Evolutionary conservation across 2,329 filamentous ascomycete genomes (phyloP), one percentile per base, ranked within the genome.

Genomic region (Fusarium staphyleae): DNA sequence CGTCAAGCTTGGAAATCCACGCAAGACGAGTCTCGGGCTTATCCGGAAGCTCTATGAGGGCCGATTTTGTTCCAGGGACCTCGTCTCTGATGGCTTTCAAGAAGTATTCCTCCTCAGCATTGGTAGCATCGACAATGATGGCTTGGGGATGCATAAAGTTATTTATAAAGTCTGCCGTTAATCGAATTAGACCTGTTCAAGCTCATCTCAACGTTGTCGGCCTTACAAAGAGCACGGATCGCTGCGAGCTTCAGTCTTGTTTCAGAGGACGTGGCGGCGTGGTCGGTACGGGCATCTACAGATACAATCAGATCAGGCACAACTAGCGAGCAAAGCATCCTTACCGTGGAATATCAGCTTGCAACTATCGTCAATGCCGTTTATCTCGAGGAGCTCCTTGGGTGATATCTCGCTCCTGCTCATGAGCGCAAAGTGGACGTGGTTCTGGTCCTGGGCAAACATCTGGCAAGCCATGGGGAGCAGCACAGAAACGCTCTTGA

Each of bases 401-500:
- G 96, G 73, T 0, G 83, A 76, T 43, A 96, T 82, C 11, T 87
- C 82, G 54, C 87, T 88, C 53, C 88, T 82, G 42, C 92, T 88
- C 75, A 96, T 82, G 4, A 98, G 74, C 0, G 85, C 88, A 69
- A 96, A 88, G 70, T 98, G 93, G 8, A 97, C 91, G 57, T 86
- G 81, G 67, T 86, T 96, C 52, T 82, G 79, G 49, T 83, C 80
- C 72, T 86, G 81, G 16, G 72, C 72, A 6, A 87, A 87, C 93
- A 97, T 97, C 65, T 90, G 84, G 72, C 95, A 98, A 5, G 93
- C 91, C 69, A 96, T 78, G 1, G 92, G 91, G 26, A 96, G 76
- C 46, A 97, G 71, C 26, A 83, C 82, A 0, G 90, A 82, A 13
- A 87, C 85, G 68, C 90, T 95, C 70, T 83, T 83, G 43, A 96